A percentile compares a stretch with the other conserved stretches of the same genome.
phyloP scores from a whole-genome alignment of 2,329 filamentous ascomycete species.

The Colletotrichum brevisporum region DNA sequence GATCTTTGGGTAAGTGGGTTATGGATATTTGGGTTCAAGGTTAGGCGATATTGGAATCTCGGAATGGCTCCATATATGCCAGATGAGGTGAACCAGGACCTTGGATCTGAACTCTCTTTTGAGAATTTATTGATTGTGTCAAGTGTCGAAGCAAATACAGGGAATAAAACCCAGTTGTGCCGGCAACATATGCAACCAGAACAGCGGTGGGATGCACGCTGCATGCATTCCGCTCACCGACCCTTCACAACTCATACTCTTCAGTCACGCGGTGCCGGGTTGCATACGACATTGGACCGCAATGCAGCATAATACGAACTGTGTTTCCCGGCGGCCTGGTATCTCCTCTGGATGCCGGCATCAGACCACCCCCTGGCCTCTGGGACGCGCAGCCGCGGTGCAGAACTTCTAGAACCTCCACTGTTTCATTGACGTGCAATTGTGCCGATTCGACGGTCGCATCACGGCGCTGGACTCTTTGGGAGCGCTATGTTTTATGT shows the following conservation, averaged over 20 bases:
- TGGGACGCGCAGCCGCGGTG: not conserved
- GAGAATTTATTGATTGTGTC: not conserved
- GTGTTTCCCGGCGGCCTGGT: slow-evolving; percentile 11
- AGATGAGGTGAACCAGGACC: slow-evolving; percentile 5
- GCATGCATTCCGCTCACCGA: not conserved
- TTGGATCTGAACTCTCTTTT: not conserved
- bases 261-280: not conserved
- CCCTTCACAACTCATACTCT: not conserved
- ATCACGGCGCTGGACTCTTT: too few species aligned
- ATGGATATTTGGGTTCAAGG: slow-evolving; percentile 15
- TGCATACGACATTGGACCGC: not conserved
- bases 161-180: not conserved
- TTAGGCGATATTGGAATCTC: slow-evolving; percentile 8
- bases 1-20: not conserved
- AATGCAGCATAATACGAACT: not conserved
- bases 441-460: slow-evolving; percentile 27
- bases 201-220: not conserved
- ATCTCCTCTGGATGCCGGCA: slow-evolving; percentile 17
- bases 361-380: not conserved
- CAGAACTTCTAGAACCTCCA: slow-evolving; percentile 26
- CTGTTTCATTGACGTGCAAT: slow-evolving; percentile 18
- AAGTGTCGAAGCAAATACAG: too few species aligned
- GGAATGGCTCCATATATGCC: slow-evolving; percentile 13
- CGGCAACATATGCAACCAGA: not conserved
- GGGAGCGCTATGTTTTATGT: not conserved